Conservation (phyloP, 768 basidiomycete species). For the Erythrobasidium yunnanense region DNA sequence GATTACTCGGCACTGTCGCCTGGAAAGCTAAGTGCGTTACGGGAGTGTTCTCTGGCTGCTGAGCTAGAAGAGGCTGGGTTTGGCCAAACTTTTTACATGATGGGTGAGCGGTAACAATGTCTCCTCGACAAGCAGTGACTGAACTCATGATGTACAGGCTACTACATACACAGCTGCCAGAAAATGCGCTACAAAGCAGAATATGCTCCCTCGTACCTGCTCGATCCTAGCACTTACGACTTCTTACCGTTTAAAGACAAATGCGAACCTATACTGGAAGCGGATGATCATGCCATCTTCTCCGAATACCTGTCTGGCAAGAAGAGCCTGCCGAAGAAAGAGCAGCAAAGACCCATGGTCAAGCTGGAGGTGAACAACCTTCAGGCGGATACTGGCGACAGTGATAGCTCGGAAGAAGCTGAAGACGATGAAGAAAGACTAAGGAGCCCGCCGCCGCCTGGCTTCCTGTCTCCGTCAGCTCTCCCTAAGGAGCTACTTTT, state of each 20-base stretch:
- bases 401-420: not conserved
- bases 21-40: constrained; percentile 79
- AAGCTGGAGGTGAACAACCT: not conserved
- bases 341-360: not conserved
- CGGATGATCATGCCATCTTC: constrained; percentile 59
- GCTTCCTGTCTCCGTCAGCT: not conserved
- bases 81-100: constrained; percentile 61
- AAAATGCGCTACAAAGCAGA: constrained; percentile 98
- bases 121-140: not conserved
- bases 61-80: constrained; percentile 67
- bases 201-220: constrained; percentile 73
- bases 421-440: constrained; percentile 2
- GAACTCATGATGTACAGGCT: constrained; percentile 50
- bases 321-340: not conserved
- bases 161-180: constrained; percentile 77
- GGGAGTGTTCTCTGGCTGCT: constrained; percentile 62
- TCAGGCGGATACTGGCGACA: not conserved
- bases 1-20: constrained; percentile 59
- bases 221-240: constrained; percentile 70
- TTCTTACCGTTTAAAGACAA: constrained; percentile 57
- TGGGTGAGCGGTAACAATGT: constrained; percentile 52
- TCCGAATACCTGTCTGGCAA: constrained; percentile 39
- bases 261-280: constrained; percentile 56
- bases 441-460: not conserved
- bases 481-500: not conserved